phyloP scores from a whole-genome alignment of 805 yeast species.

The Metahyphopichia silvanorum region DNA sequence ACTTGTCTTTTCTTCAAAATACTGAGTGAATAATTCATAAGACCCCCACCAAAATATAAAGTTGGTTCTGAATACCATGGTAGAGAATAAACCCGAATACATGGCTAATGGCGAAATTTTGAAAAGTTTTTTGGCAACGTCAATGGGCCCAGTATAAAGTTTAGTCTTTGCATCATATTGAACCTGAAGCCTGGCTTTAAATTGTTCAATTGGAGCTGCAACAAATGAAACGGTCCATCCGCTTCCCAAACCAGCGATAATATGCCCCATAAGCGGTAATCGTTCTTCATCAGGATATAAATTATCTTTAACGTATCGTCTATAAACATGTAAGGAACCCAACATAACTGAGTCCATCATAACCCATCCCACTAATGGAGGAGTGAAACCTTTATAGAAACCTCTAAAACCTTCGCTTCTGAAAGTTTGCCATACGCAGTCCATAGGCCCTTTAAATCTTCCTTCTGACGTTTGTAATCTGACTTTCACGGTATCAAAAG shows the following conservation, averaged over 20 bases:
- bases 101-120: conserved; percentile 66
- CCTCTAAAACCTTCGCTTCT: conserved; percentile 75
- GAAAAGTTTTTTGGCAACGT: conserved; percentile 61
- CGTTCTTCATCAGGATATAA: conserved; percentile 58
- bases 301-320: conserved; percentile 61
- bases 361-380: conserved; percentile 93
- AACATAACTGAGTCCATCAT: conserved; percentile 89
- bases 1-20: conserved; percentile 61
- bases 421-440: conserved; percentile 71
- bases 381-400: conserved; percentile 86
- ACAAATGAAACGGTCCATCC: conserved; percentile 92
- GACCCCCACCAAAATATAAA: conserved; percentile 95
- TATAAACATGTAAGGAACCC: conserved; percentile 79
- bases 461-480: conserved; percentile 66
- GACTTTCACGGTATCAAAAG: conserved; percentile 88
- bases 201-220: conserved; percentile 93
- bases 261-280: conserved; percentile 72
- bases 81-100: conserved; percentile 79
- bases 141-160: conserved; percentile 74
- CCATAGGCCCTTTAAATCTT: conserved; percentile 76
- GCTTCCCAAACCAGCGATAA: conserved; percentile 74
- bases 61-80: conserved; percentile 83
- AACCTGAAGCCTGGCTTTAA: conserved; percentile 85
- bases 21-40: conserved; percentile 72
- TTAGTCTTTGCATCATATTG: conserved; percentile 78